These are phyloP conservation scores for Ogataea siamensis DNA, from an alignment of 805 yeast genomes.

Conservation along the genomic window DNA sequence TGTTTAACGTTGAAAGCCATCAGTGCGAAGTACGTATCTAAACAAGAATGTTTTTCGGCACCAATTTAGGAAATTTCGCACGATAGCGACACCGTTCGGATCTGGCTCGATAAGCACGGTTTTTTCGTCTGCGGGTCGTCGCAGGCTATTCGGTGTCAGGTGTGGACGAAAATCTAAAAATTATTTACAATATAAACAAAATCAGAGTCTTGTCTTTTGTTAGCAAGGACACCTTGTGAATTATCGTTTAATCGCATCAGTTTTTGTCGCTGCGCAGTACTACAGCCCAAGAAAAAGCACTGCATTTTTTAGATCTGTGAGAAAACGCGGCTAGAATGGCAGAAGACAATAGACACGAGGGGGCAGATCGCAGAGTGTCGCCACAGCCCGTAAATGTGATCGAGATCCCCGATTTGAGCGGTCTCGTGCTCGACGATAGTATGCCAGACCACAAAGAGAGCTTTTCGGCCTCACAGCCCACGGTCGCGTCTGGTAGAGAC, in stretches of 20 bases:
- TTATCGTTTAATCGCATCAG: background rate
- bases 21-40: background rate
- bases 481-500: background rate
- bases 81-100: too few relatives aligned
- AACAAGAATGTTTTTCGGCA: background rate
- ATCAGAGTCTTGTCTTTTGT: background rate
- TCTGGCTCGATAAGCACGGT: too few relatives aligned
- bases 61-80: background rate
- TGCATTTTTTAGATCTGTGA: background rate
- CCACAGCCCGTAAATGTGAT: conserved; percentile 15
- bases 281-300: background rate
- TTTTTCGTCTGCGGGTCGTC: too few relatives aligned
- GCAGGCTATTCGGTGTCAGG: conserved; percentile 6
- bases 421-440: conserved; percentile 8
- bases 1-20: conserved; percentile 45
- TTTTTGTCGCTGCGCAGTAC: too few relatives aligned
- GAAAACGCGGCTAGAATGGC: conserved; percentile 1
- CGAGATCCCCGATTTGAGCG: conserved; percentile 26
- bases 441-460: background rate
- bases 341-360: conserved; percentile 10
- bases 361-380: conserved; percentile 1
- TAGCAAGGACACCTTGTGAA: background rate
- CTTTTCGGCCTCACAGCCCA: background rate
- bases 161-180: conserved; percentile 3
- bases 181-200: conserved; percentile 4